A percentile compares a stretch with the other conserved stretches of the same genome.
phyloP scores from a whole-genome alignment of 768 basidiomycete genomes.

The Hysterangium stoloniferum region DNA sequence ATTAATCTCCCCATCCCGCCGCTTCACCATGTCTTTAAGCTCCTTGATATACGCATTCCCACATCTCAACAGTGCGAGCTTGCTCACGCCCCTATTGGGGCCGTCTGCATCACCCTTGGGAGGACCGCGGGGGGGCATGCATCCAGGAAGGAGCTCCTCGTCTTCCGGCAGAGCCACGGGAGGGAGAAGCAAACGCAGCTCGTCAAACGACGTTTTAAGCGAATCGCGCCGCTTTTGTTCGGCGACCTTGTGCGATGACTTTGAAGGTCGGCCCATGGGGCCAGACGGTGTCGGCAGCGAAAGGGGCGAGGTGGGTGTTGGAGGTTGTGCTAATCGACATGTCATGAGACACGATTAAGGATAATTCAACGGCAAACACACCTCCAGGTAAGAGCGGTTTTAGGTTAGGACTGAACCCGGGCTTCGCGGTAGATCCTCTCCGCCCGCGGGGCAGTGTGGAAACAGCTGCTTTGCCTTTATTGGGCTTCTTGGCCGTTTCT shows the following conservation, averaged over 20 bases:
- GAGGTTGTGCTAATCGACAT: conserved; percentile 24
- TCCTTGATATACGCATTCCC: conserved; percentile 82
- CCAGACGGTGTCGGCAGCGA: conserved; percentile 27
- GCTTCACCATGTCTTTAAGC: conserved; percentile 68
- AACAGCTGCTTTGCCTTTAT: neutral
- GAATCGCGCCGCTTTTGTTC: conserved; percentile 97
- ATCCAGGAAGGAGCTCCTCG: conserved; percentile 77
- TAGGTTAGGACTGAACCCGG: conserved; percentile 43
- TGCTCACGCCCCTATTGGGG: conserved; percentile 93
- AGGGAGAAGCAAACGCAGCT: conserved; percentile 74
- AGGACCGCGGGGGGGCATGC: conserved; percentile 82
- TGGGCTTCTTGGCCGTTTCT: neutral
- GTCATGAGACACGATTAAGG: conserved; percentile 22
- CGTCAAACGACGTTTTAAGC: conserved; percentile 89
- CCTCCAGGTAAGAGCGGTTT: conserved; percentile 70
- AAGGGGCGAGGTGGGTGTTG: conserved; percentile 19
- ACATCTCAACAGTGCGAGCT: conserved; percentile 84
- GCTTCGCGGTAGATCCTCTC: conserved; percentile 25
- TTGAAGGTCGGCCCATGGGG: conserved; percentile 28
- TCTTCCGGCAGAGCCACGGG: conserved; percentile 77
- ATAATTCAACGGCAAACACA: conserved; percentile 16
- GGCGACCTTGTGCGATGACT: conserved; percentile 89
- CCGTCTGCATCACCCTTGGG: conserved; percentile 80
- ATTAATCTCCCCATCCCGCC: conserved; percentile 73
- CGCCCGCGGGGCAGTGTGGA: conserved; percentile 14